phyloP scores from a whole-genome alignment of 257 asterid genomes.

The Primulina tabacum region DNA sequence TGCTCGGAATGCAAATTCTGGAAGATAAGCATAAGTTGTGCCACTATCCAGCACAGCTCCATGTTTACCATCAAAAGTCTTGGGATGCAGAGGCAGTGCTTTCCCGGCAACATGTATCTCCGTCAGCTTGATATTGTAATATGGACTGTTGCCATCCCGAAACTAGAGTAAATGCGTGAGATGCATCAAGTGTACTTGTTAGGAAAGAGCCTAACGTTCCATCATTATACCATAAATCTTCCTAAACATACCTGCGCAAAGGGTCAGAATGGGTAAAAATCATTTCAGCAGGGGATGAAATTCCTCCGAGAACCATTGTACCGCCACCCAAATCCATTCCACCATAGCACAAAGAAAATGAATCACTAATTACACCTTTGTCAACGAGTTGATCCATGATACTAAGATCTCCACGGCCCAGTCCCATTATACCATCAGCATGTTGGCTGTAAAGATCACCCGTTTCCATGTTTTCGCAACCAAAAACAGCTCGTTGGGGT shows the following conservation, averaged over 20 bases:
- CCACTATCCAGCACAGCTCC: slow-evolving; percentile 97
- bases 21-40: slow-evolving; percentile 96
- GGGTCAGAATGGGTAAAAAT: slow-evolving; percentile 80
- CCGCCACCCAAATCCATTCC: slow-evolving; percentile 99
- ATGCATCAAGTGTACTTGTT: slow-evolving; percentile 84
- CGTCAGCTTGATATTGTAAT: slow-evolving; percentile 95
- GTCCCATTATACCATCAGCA: slow-evolving; percentile 99
- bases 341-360: slow-evolving; percentile 94
- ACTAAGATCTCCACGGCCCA: slow-evolving; percentile 98
- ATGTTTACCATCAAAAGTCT: slow-evolving; percentile 77
- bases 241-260: slow-evolving; percentile 73
- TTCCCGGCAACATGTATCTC: slow-evolving; percentile 98
- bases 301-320: slow-evolving; percentile 96
- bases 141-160: slow-evolving; percentile 99
- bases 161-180: slow-evolving; percentile 99
- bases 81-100: slow-evolving; percentile 56
- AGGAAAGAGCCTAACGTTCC: slow-evolving; percentile 75
- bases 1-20: slow-evolving; percentile 80
- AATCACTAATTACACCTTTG: slow-evolving; percentile 77
- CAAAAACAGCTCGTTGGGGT: slow-evolving; percentile 91
- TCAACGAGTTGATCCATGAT: slow-evolving; percentile 95
- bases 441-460: slow-evolving; percentile 97
- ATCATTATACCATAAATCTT: slow-evolving; percentile 33
- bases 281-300: slow-evolving; percentile 77
- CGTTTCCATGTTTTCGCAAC: slow-evolving; percentile 94